Percentiles rank a stretch among this genome's conserved stretches.
phyloP scores from a whole-genome alignment of 2,329 filamentous ascomycete genomes.

The Fusarium sp. region DNA sequence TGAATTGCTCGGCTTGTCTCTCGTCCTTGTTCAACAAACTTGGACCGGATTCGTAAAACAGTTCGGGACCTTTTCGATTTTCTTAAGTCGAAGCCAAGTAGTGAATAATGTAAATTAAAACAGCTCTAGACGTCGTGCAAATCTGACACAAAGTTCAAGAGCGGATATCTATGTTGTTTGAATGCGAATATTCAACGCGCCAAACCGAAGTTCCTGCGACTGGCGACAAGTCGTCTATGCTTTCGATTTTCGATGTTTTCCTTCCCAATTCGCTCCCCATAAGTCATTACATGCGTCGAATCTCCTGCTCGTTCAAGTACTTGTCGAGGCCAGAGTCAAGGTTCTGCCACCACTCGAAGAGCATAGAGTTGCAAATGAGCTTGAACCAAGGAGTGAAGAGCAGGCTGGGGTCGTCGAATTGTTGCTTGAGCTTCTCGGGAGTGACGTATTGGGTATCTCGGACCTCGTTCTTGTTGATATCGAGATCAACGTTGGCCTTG shows the following conservation, averaged over 20 bases:
- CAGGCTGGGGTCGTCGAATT: conserved; percentile 83
- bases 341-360: conserved; percentile 97
- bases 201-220: conserved; percentile 5
- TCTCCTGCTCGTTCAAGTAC: conserved; percentile 86
- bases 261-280: conserved; percentile 10
- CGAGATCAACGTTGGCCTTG: conserved; percentile 87
- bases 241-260: conserved; percentile 11
- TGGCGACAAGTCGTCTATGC: conserved; percentile 1
- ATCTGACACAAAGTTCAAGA: conserved; percentile 18
- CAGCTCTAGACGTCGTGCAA: conserved; percentile 16
- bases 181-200: conserved; percentile 34
- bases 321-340: conserved; percentile 84
- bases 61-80: neutral
- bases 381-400: conserved; percentile 99
- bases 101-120: conserved; percentile 41
- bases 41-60: neutral
- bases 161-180: conserved; percentile 47
- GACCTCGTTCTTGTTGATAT: conserved; percentile 89
- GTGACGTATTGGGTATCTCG: conserved; percentile 86
- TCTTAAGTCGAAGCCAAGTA: neutral
- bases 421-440: conserved; percentile 81
- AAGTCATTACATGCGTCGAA: conserved; percentile 77
- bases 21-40: neutral
- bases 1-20: neutral
- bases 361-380: conserved; percentile 96